phyloP scores from a whole-genome alignment of 2,329 filamentous ascomycete species.

The Aspergillus sp. region DNA sequence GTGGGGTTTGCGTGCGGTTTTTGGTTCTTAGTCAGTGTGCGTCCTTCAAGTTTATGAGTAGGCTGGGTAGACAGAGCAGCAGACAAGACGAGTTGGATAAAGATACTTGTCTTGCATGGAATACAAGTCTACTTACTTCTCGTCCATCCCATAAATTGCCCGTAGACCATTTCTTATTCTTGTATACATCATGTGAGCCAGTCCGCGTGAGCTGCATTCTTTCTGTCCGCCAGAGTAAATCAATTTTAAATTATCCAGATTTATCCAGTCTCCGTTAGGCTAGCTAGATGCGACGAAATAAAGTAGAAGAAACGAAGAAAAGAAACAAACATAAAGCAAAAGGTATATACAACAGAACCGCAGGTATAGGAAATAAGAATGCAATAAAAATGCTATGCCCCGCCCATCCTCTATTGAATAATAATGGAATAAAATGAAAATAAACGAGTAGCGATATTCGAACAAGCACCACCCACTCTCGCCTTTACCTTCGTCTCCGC shows the following conservation, averaged over 20 bases:
- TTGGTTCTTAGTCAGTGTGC: neutral
- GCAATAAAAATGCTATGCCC: neutral
- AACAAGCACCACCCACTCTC: neutral
- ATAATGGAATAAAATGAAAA: neutral
- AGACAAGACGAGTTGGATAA: neutral
- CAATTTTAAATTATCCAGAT: neutral
- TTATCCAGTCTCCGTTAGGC: neutral
- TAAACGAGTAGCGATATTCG: neutral
- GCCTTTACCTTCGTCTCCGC: neutral
- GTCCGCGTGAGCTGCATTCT: neutral
- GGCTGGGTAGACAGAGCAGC: neutral
- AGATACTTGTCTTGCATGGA: neutral
- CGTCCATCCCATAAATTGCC: neutral
- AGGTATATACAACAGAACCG: neutral
- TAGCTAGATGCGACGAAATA: neutral
- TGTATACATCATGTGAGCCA: neutral
- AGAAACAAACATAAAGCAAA: neutral
- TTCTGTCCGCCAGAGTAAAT: neutral
- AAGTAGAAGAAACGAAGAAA: neutral
- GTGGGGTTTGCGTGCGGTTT: neutral
- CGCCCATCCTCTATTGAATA: neutral
- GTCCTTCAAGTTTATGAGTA: neutral
- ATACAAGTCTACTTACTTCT: neutral
- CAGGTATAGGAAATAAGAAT: neutral
- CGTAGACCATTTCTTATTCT: too few relatives aligned